These are phyloP conservation scores for Claviceps paspali DNA, from an alignment of 2,329 filamentous ascomycete genomes.

Conservation along the genomic window DNA sequence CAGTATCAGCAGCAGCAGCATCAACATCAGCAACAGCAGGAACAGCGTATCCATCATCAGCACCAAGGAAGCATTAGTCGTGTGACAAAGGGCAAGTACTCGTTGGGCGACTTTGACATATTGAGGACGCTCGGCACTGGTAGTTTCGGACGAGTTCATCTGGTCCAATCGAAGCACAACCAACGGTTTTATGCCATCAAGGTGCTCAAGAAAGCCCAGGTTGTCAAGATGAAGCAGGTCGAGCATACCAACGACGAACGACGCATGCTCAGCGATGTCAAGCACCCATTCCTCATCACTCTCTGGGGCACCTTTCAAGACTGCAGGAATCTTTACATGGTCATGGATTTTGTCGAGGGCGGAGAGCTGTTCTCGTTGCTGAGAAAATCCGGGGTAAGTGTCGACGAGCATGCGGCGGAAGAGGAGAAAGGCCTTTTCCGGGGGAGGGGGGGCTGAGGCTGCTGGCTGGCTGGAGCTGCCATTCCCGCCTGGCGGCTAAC, in stretches of 20 bases:
- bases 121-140: slow-evolving; percentile 87
- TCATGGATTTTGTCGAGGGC: slow-evolving; percentile 99
- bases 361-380: slow-evolving; percentile 93
- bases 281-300: slow-evolving; percentile 94
- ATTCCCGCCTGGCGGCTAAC: neutral
- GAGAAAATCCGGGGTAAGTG: slow-evolving; percentile 72
- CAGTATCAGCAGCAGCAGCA: slow-evolving; percentile 12
- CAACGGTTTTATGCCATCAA: slow-evolving; percentile 97
- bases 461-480: neutral
- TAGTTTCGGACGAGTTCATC: slow-evolving; percentile 89
- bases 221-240: slow-evolving; percentile 99
- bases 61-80: slow-evolving; percentile 27
- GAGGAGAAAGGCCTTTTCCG: no score
- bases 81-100: slow-evolving; percentile 94
- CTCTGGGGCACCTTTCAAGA: slow-evolving; percentile 98
- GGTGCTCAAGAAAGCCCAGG: slow-evolving; percentile 94
- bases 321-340: slow-evolving; percentile 93
- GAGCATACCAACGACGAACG: slow-evolving; percentile 98
- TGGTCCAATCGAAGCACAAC: slow-evolving; percentile 97
- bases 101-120: slow-evolving; percentile 76
- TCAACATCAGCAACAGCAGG: slow-evolving; percentile 10
- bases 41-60: slow-evolving; percentile 17
- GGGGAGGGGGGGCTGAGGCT: no score
- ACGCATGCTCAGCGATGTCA: slow-evolving; percentile 88
- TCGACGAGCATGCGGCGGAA: no score